Base-by-base conservation (phyloP, 305 asterid genomes). In the Fraxinus paxiana region DNA sequence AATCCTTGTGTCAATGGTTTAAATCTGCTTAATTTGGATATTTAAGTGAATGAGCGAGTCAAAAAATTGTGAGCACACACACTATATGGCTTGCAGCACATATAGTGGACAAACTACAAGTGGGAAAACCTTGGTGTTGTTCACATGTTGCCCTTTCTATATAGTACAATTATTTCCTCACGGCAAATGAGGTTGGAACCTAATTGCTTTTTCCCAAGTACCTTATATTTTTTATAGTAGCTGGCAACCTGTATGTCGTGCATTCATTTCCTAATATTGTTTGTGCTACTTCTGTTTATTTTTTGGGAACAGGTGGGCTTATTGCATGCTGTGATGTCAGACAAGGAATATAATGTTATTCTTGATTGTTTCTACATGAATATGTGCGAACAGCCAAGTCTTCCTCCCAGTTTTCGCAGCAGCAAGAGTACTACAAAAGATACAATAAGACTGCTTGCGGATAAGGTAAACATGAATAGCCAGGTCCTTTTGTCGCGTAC, bases 401-500 rank as follows among this genome's bases (percentile, higher is more conserved):
- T 94, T 83, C 99, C 99, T 70, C 97, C 97, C 80, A 84, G 92
- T 87, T 96, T 96, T 90, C 97, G 99, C 46, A 89, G 87, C 83
- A 90, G 90, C 93, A 89, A 85, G 65, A 87, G 94, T 84, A 88
- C 92, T 76, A 91, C 97, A 38, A 92, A 89, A 89, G 98, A 96
- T 86, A 92, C 97, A 76, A 92, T 94, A 80, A 92, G 83, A 85
- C 83, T 94, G 90, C 85, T 96, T 79, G 97, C 94, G 43, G 99
- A 94, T 85, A 96, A 90, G 88, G 97, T 96, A 86, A 95, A 94
- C 91, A 83, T 87, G 88, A 96, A 92, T 85, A 86, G 98, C 82
- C 99, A 96, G 90, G 95, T 91, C 48, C 95, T 96, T 77, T 88
- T 94, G 84, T 96, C 99, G 1, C 97, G 99, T 34, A 96, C 97